phyloP scores from a whole-genome alignment of 371 early-diverging fungal species.

The Rhizopus sp. region DNA sequence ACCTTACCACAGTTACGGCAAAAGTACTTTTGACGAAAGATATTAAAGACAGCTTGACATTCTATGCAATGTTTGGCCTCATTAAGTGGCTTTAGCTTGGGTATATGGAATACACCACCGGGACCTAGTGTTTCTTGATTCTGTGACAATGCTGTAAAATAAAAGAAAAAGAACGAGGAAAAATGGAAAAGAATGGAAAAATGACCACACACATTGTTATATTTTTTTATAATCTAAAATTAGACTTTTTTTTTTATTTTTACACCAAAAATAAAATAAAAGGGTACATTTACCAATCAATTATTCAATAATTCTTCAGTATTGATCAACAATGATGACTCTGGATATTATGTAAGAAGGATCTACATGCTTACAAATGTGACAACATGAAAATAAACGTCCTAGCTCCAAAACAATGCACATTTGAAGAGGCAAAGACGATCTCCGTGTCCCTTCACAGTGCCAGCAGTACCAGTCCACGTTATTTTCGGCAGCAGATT shows the following conservation, averaged over 20 bases:
- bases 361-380: constrained; percentile 16
- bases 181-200: not conserved
- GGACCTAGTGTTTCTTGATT: constrained; percentile 35
- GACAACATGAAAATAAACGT: constrained; percentile 16
- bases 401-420: constrained; percentile 7
- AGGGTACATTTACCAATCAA: no score
- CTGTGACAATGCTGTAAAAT: constrained; percentile 17
- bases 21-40: no score
- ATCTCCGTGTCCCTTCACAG: constrained; percentile 10
- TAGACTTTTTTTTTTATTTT: no score
- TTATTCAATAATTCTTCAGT: no score
- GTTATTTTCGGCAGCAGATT: constrained; percentile 6
- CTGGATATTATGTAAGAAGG: constrained; percentile 14
- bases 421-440: constrained; percentile 9
- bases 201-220: no score
- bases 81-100: constrained; percentile 32
- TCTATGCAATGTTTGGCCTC: constrained; percentile 37
- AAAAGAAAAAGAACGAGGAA: not conserved
- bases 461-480: constrained; percentile 11
- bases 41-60: no score
- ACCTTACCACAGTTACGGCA: no score
- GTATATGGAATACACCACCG: constrained; percentile 46
- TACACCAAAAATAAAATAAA: no score
- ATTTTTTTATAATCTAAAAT: no score
- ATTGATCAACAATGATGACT: constrained; percentile 13